A percentile compares a stretch with the other conserved stretches of the same genome.
Conservation (phyloP, 1,284 basidiomycete species). For the Sparassis latifolia region DNA sequence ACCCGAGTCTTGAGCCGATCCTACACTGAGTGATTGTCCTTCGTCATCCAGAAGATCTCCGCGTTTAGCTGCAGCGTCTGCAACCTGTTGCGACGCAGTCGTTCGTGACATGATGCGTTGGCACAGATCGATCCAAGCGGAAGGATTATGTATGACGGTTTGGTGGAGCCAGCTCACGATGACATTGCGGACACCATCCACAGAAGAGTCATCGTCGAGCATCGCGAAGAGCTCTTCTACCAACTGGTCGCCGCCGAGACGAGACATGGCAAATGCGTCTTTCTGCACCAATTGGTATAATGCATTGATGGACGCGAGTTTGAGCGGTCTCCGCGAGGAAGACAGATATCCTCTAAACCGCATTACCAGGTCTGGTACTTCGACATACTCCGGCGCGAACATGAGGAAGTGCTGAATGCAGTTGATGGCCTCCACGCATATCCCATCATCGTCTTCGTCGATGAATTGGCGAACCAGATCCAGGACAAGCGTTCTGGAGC, state of each 20-base stretch:
- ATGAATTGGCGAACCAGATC: constrained; percentile 85
- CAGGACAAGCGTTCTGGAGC: constrained; percentile 78
- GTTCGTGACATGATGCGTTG: constrained; percentile 93
- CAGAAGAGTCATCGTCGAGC: constrained; percentile 89
- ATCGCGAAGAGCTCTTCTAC: constrained; percentile 95
- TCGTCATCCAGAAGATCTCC: constrained; percentile 82
- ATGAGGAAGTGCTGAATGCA: constrained; percentile 96
- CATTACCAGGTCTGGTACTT: constrained; percentile 72
- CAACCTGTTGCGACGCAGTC: constrained; percentile 72
- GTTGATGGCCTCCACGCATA: constrained; percentile 90
- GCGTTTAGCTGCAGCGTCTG: constrained; percentile 46
- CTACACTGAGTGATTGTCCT: constrained; percentile 78
- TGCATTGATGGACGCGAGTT: constrained; percentile 91
- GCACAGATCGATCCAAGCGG: constrained; percentile 97
- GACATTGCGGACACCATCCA: constrained; percentile 92
- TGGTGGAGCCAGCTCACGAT: constrained; percentile 95
- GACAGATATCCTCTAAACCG: constrained; percentile 74
- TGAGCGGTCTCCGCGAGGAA: constrained; percentile 77
- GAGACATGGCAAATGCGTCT: constrained; percentile 88
- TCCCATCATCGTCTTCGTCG: constrained; percentile 81
- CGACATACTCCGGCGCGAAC: constrained; percentile 83
- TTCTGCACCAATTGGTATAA: constrained; percentile 97
- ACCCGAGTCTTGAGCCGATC: constrained; percentile 34
- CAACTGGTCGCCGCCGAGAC: constrained; percentile 87
- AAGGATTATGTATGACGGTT: constrained; percentile 88